Evolutionary conservation across 257 asterid genomes (phyloP), one percentile per base, ranked within the genome.

Genomic region (Apocynum venetum): DNA sequence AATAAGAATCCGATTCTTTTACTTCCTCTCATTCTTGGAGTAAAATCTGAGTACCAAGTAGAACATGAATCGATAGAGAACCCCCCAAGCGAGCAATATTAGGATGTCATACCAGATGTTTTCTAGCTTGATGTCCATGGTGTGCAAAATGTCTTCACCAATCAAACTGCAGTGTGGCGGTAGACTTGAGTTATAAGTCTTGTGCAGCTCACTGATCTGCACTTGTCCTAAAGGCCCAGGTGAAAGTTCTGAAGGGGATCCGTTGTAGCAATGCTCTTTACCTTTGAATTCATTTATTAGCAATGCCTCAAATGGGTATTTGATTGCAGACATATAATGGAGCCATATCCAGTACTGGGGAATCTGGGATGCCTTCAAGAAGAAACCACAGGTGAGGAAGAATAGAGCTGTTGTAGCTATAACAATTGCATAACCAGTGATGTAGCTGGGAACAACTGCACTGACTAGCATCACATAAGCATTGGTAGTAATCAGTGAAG

Each of bases 371-470:
- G 86, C 82, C 68, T 93, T 91, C 88, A 91, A 76, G 95, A 93
- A 93, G 81, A 93, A 93, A 0, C 98, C 97, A 38, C 98, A 91
- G 2, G 94, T 90, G 31, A 93, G 84, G 91, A 93, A 91, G 88
- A 93, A 93, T 46, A 93, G 93, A 49, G 98, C 97, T 2, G 98
- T 91, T 14, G 97, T 91, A 25, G 98, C 97, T 59, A 93, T 93
- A n/a, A 93, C 98, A 4, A 91, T 85, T 1, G 96, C 97, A 14
- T 93, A 91, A 31, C 98, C 98, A 0, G 96, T 93, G 85, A 93
- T 90, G 86, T 93, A 89, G 81, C 96, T 90, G 0, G 97, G 98
- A 2, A 91, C 95, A 78, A 91, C 79, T 48, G 98, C 94, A n/a
- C 95, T 90, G 11, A 93, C 96, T 2, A 93, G 88, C 97, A 90